Evolutionary conservation across 805 yeast genomes (phyloP), one percentile per base, ranked within the genome.

Genomic region (Zygotorulaspora danielsina): DNA sequence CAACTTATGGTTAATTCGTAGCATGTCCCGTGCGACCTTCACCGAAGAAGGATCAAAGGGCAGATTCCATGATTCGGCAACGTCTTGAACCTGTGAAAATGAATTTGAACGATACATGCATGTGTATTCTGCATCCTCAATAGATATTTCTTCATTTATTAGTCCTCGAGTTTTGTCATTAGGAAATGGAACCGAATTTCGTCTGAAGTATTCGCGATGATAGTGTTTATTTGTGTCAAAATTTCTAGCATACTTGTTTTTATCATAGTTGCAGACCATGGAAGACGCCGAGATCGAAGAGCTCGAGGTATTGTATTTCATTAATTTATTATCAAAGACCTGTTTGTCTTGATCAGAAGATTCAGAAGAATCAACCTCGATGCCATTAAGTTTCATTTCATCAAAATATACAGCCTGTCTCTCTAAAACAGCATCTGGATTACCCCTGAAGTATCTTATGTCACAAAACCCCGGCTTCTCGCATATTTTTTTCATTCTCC

Each of bases 41-140:
- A 55, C 49, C 10, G 54, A 38, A 3, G 65, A 58, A 2, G 61
- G 53, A 34, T 60, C 64, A 39, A 59, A 60, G 4, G 65, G 64
- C 20, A 54, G 30, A 1, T 31, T 32, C 65, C 65, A 61, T 9
- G 39, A 24, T 18, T 55, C 60, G 5, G 55, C 36, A 1, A 46
- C 46, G 25, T 54, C 55, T 27, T 54, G 55, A 2, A 59, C 45
- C 25, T 49, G 41, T 1, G 65, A 57, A 7, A 42, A 31, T 2
- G 63, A 57, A 21, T 45, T 42, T 20, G 53, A 50, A 6, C 62
- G 46, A 34, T 51, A 42, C 18, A 51, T 33, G 16, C 34, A 29
- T 20, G 19, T 12, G 13, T 26, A 7, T 10, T 24, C 27, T n/a
- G 24, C 39, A 13, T 32, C 27, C 7, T 22, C 24, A 19, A n/a